Percentiles rank a stretch among this genome's conserved stretches.
phyloP scores from a whole-genome alignment of 2,329 filamentous ascomycete genomes.

The Colletotrichum lindemuthianum region DNA sequence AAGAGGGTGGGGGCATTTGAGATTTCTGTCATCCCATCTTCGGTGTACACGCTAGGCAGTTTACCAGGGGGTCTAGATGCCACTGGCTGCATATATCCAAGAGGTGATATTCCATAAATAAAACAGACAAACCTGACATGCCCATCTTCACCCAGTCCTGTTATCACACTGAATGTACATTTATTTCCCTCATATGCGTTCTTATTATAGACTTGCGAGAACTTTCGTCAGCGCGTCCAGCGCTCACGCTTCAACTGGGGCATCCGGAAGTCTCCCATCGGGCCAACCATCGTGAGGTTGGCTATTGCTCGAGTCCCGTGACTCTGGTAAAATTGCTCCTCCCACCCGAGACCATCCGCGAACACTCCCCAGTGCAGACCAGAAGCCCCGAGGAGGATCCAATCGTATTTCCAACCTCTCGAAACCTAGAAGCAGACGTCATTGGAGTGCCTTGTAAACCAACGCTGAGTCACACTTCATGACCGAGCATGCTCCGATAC shows the following conservation, averaged over 20 bases:
- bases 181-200: background rate
- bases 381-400: too few species aligned
- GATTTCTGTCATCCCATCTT: constrained; percentile 6
- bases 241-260: background rate
- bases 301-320: background rate
- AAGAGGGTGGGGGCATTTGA: background rate
- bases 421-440: background rate
- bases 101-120: constrained; percentile 11
- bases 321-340: background rate
- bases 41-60: background rate
- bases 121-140: background rate
- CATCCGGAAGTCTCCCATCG: background rate
- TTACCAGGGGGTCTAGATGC: background rate
- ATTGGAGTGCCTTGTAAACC: background rate
- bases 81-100: background rate
- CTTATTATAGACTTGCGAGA: constrained; percentile 15
- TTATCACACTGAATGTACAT: constrained; percentile 4
- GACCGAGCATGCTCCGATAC: background rate
- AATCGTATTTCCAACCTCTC: background rate
- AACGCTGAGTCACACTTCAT: too few species aligned
- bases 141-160: background rate
- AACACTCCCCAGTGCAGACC: background rate
- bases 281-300: background rate
- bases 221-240: background rate
- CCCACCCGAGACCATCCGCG: background rate